phyloP scores from a whole-genome alignment of 148 eudicot species.

The Polygonum maritimum region DNA sequence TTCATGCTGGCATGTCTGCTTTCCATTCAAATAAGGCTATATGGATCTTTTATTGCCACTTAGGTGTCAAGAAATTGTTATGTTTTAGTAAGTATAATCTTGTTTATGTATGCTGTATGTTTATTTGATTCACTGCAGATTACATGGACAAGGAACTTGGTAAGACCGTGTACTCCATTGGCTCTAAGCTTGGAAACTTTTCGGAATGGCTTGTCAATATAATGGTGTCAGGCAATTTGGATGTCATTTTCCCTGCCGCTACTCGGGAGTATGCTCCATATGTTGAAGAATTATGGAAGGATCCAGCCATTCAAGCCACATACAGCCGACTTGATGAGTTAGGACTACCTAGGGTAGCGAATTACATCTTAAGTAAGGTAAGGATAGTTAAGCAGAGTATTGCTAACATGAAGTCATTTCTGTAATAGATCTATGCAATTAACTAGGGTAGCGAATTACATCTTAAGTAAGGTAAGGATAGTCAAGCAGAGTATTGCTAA shows the following conservation, averaged over 20 bases:
- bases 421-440: conserved; percentile 1
- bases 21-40: not conserved
- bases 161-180: conserved; percentile 35
- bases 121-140: conserved; percentile 22
- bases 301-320: conserved; percentile 64
- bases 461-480: conserved; percentile 55
- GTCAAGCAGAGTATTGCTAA: not conserved
- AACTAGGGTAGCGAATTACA: conserved; percentile 59
- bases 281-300: conserved; percentile 75
- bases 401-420: conserved; percentile 7
- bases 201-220: conserved; percentile 68
- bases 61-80: not conserved
- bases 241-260: conserved; percentile 55
- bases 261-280: conserved; percentile 63
- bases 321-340: conserved; percentile 51
- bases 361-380: conserved; percentile 68
- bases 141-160: conserved; percentile 13
- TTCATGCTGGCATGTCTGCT: not conserved
- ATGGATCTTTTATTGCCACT: not conserved
- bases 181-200: conserved; percentile 45
- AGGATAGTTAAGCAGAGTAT: conserved; percentile 8
- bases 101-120: conserved; percentile 1
- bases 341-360: conserved; percentile 56
- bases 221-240: conserved; percentile 62
- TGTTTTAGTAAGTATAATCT: not conserved